Evolutionary conservation across 1,284 basidiomycete species (phyloP), one percentile per base, ranked within the genome.

Genomic region (Limonomyces culmigenus): DNA sequence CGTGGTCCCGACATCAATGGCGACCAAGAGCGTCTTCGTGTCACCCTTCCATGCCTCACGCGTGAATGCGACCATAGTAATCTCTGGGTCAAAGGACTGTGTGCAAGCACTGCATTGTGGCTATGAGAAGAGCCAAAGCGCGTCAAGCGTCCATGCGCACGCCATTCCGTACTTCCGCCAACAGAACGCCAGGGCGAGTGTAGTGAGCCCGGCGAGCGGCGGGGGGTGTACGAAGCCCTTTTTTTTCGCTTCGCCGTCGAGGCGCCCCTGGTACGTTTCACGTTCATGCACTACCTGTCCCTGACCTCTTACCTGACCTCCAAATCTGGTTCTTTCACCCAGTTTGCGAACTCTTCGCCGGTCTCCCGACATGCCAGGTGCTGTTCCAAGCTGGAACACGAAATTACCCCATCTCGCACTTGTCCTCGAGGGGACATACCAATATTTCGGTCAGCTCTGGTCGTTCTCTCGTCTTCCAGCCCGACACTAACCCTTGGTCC

Each of bases 261-360:
- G 58, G 65, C 92, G 11, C 93, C 93, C 11, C 69, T 74, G 42
- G 85, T 87, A 45, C 45, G 75, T 62, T 19, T 21, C 12, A 17
- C 18, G 32, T 3, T 19, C 23, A 19, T 27, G 23, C 32, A 3
- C 19, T 21, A 19, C 5, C 5, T 8, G 23, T n/a, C 5, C 19
- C 12, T 11, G 2, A 4, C 8, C 18, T 15, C 20, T 16, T 21
- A 20, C 27, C 16, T 11, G 41, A 15, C 18, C 5, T 21, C 19
- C 14, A 96, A 76, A 97, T 97, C 50, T 92, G 85, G 83, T 62
- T 87, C 35, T 97, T 98, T 75, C 91, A 98, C 58, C 93, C 91
- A 2, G 63, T 93, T 50, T 91, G 89, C 35, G 86, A 92, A 51
- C 61, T 67, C 42, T 62, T 67, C 42, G 70, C 95, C 46, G 92